Conservation (phyloP, 495 filamentous ascomycete genomes). For the Xylaria castorea region DNA sequence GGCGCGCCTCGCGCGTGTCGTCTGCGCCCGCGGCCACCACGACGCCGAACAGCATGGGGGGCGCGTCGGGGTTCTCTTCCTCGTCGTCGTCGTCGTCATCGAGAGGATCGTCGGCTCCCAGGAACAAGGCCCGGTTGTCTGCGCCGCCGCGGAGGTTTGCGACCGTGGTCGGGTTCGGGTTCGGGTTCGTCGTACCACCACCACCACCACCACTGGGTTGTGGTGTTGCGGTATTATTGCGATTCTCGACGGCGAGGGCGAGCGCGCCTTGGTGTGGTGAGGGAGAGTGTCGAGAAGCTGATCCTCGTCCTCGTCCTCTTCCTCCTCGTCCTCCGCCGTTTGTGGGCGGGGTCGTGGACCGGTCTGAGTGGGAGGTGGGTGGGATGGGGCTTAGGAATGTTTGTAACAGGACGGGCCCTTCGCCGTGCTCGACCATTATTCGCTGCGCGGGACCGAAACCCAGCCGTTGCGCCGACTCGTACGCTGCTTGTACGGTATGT, state of each 20-base stretch:
- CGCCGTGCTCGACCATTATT: constrained; percentile 49
- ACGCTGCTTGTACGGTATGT: constrained; percentile 45
- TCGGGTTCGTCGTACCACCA: neutral
- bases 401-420: constrained; percentile 47
- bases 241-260: constrained; percentile 6
- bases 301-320: neutral
- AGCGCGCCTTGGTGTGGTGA: constrained; percentile 27
- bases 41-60: constrained; percentile 44
- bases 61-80: constrained; percentile 31
- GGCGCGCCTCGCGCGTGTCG: constrained; percentile 40
- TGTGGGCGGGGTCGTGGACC: neutral
- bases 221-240: constrained; percentile 4
- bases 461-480: constrained; percentile 46
- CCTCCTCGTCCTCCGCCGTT: neutral
- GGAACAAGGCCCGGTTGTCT: neutral
- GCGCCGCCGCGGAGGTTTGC: constrained; percentile 24
- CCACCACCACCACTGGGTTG: neutral
- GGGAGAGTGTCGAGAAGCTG: neutral
- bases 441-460: constrained; percentile 47
- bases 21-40: constrained; percentile 40
- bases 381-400: constrained; percentile 39
- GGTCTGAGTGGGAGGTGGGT: constrained; percentile 2
- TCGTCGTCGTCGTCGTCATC: constrained; percentile 14
- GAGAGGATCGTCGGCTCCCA: neutral
- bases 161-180: neutral